Base-by-base conservation (phyloP, 768 basidiomycete species). In the Mycena belliarum region DNA sequence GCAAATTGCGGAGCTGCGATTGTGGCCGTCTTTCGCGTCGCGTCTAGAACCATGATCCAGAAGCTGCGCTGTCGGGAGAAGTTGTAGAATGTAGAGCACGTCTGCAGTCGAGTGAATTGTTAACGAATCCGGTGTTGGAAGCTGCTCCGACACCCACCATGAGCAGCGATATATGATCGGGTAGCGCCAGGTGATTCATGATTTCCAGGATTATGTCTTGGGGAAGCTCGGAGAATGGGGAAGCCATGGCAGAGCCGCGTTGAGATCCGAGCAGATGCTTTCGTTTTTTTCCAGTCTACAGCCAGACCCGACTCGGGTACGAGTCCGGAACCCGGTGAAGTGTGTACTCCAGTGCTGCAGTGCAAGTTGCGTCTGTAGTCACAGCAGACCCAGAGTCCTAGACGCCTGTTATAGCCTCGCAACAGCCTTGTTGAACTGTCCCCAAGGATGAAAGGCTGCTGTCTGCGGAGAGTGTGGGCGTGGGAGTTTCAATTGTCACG, bases 31-130 rank as follows among this genome's bases (percentile, higher is more conserved):
- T 1, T 35, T 35, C 61, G 61, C 3, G 57, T 50, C 26, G 47
- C 44, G 8, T 47, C 40, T 20, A 63, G n/a, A 24, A 49, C 16
- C 0, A 53, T 48, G 26, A 59, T 57, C 55, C 55, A 60, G 43
- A 60, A 60, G 43, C 52, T 60, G 6, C 48, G 53, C 25, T 55
- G 25, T 20, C 12, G 18, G 5, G 52, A 44, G 5, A 60, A 12
- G n/a, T 1, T 11, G 59, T 55, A 46, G 26, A 60, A 4, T 6
- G 49, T 32, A 24, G 48, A 25, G 23, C 59, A 60, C 26, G 59
- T 60, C 59, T 55, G 12, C 7, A 32, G n/a, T n/a, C n/a, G n/a
- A 32, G 29, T 32, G 29, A 32, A 32, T 32, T 32, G 29, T 32
- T 32, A 32, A 32, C 29, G 7, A 6, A 32, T 32, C 12, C 29